phyloP scores from a whole-genome alignment of 805 yeast species.

The Priceomyces melissophilus region DNA sequence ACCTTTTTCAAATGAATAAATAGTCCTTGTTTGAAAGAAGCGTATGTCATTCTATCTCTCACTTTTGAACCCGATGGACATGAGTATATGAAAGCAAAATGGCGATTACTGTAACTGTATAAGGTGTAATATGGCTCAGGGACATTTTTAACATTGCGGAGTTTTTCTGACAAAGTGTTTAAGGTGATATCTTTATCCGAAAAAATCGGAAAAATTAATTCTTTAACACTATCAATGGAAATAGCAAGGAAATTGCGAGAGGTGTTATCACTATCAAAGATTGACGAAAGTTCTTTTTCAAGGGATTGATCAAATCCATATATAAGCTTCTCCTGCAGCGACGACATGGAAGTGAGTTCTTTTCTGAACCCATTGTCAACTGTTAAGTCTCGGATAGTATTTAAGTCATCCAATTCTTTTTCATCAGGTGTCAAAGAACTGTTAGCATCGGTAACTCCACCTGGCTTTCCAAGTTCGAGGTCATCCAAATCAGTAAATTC shows the following conservation, averaged over 20 bases:
- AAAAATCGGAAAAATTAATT: slow-evolving; percentile 31
- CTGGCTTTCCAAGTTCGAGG: slow-evolving; percentile 33
- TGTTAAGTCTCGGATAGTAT: slow-evolving; percentile 28
- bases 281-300: slow-evolving; percentile 20
- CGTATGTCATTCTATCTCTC: slow-evolving; percentile 88
- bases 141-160: slow-evolving; percentile 33
- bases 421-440: slow-evolving; percentile 62
- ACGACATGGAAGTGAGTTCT: slow-evolving; percentile 35
- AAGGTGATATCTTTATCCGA: slow-evolving; percentile 16
- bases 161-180: slow-evolving; percentile 16
- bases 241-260: slow-evolving; percentile 41
- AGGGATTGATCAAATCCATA: slow-evolving; percentile 25
- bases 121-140: slow-evolving; percentile 49
- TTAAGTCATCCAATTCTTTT: slow-evolving; percentile 43
- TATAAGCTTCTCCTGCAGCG: slow-evolving; percentile 14
- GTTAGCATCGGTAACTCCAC: slow-evolving; percentile 15
- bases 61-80: slow-evolving; percentile 91
- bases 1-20: slow-evolving; percentile 44
- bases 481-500: slow-evolving; percentile 59
- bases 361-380: slow-evolving; percentile 20
- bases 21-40: slow-evolving; percentile 69
- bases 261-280: slow-evolving; percentile 13
- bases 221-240: slow-evolving; percentile 48
- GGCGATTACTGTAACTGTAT: slow-evolving; percentile 37
- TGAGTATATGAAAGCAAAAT: slow-evolving; percentile 65